Evolutionary conservation across 306 rosid genomes (phyloP), one percentile per base, ranked within the genome.

Genomic region (Aeschynomene evenia): DNA sequence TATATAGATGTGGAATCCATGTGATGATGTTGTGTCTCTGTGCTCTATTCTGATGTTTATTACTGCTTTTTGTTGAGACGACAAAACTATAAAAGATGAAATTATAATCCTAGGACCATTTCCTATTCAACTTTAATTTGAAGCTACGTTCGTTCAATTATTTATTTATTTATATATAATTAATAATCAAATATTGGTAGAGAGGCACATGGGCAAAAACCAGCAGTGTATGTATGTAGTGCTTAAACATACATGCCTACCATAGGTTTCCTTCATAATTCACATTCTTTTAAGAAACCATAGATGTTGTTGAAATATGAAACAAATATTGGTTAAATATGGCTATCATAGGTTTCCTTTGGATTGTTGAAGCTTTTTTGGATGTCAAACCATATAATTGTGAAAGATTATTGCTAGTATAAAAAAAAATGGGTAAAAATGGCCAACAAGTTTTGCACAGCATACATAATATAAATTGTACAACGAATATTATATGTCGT

Each of bases 1-100:
- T 6, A 39, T 48, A 28, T 72, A 45, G 24, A 36, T 68, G 85
- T 76, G 88, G 88, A 80, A 71, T 78, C 86, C 91, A 88, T 84
- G 90, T 84, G 91, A 72, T 65, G 37, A 68, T 75, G 45, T 71
- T 75, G 45, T 75, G 72, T 45, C 52, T 61, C n/a, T n/a, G n/a
- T 33, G 11, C 42, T 61, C 56, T 55, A 55, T 73, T n/a, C n/a
- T n/a, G 51, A 72, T 49, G 29, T 60, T 72, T 22, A 46, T 72
- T 22, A 46, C 74, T 67, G 48, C n/a, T 73, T 81, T 73, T 57
- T 39, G 42, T 68, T 9, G 24, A 40, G 63, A 68, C 37, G 68
- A 66, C 33, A 66, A 64, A 74, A 76, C 54, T 0, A 28, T 3
- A 70, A 68, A 81, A 75, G 64, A 76, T 74, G 68, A 68, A 63